Percentiles rank a stretch among this genome's conserved stretches.
Evolutionary conservation across 1,284 basidiomycete species (phyloP).

Genomic region (Cryptococcus sp.): DNA sequence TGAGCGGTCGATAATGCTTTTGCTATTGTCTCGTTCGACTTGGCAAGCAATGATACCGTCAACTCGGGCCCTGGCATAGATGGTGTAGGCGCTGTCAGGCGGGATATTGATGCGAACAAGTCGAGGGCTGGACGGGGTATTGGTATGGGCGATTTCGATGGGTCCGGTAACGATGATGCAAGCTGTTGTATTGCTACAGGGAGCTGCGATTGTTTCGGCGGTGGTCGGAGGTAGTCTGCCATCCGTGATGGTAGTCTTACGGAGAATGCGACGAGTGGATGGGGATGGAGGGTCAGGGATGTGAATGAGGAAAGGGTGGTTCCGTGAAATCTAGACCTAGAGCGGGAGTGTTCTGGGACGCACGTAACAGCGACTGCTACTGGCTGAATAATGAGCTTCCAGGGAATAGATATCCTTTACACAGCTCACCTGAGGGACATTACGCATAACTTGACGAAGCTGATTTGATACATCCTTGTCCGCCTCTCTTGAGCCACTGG

Average conservation of each 20-base stretch:
- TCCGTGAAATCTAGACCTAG: conserved; percentile 57
- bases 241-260: conserved; percentile 83
- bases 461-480: conserved; percentile 18
- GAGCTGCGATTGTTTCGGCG: background rate
- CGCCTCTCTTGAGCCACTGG: background rate
- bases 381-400: conserved; percentile 22
- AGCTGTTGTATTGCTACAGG: background rate
- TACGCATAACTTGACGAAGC: conserved; percentile 45
- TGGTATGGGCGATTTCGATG: conserved; percentile 7
- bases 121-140: background rate
- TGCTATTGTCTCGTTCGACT: conserved; percentile 22
- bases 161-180: conserved; percentile 11
- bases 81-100: background rate
- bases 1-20: conserved; percentile 27
- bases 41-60: conserved; percentile 33
- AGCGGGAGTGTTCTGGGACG: background rate
- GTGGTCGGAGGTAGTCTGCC: conserved; percentile 58
- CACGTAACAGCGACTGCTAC: conserved; percentile 43
- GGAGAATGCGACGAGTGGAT: conserved; percentile 80
- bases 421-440: conserved; percentile 44
- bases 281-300: conserved; percentile 80
- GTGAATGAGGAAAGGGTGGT: conserved; percentile 88
- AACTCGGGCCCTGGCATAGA: conserved; percentile 5
- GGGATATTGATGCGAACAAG: conserved; percentile 6
- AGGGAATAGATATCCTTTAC: background rate